These are phyloP conservation scores for Hylodesmum podocarpum DNA, from an alignment of 306 rosid species.

Conservation along the genomic window DNA sequence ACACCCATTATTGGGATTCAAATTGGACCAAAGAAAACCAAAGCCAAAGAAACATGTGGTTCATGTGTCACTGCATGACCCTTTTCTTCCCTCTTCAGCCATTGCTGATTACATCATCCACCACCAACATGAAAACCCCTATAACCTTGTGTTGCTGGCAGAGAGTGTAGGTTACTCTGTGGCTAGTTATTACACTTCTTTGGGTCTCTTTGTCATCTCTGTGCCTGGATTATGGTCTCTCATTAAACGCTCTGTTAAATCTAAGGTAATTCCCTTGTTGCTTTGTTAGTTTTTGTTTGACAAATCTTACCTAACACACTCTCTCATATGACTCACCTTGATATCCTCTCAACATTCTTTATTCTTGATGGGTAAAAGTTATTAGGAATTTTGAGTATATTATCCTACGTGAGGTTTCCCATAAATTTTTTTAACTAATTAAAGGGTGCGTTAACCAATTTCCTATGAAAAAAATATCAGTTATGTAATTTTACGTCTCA, in stretches of 20 bases:
- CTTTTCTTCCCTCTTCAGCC: constrained; percentile 20
- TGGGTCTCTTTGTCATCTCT: constrained; percentile 94
- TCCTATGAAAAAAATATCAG: no score
- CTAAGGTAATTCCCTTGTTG: constrained; percentile 55
- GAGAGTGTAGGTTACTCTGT: constrained; percentile 66
- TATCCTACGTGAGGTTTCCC: no score
- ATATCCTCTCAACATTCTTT: no score
- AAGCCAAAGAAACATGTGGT: constrained; percentile 31
- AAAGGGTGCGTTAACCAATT: no score
- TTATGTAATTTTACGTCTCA: no score
- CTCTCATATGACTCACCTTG: no score
- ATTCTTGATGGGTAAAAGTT: no score
- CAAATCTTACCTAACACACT: no score
- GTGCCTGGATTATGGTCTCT: constrained; percentile 97
- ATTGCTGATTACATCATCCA: constrained; percentile 34
- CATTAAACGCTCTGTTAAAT: constrained; percentile 93
- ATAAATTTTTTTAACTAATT: no score
- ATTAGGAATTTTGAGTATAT: no score
- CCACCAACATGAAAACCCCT: constrained; percentile 31
- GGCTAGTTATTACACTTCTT: constrained; percentile 92
- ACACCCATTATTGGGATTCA: constrained; percentile 31
- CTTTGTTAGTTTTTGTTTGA: not conserved
- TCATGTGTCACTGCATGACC: constrained; percentile 50
- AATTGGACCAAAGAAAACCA: not conserved
- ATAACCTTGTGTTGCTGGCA: constrained; percentile 38